Evolutionary conservation across 2,329 filamentous ascomycete genomes (phyloP).

Genomic region (Phyllosticta citriasiana): DNA sequence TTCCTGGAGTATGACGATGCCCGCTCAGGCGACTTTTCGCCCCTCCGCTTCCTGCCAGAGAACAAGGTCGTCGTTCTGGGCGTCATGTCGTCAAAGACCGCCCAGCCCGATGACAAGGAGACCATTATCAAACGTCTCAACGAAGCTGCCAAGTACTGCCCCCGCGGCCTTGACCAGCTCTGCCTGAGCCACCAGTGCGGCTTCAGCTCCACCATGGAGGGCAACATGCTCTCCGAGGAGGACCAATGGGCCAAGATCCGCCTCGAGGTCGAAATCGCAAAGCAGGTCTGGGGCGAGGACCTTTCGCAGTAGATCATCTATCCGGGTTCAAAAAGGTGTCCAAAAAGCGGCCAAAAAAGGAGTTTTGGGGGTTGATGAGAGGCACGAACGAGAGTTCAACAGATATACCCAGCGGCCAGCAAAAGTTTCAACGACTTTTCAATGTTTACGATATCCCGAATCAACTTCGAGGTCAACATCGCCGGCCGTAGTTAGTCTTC

Average conservation of each 20-base stretch:
- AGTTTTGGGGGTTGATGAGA: background rate
- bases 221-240: constrained; percentile 46
- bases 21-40: constrained; percentile 45
- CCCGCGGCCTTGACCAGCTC: constrained; percentile 45
- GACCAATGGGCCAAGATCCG: constrained; percentile 50
- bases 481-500: background rate
- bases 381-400: background rate
- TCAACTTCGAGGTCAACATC: constrained; percentile 5
- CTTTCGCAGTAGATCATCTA: constrained; percentile 16
- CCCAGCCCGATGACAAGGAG: constrained; percentile 43
- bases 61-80: constrained; percentile 48
- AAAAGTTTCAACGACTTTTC: constrained; percentile 10
- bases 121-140: constrained; percentile 29
- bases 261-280: constrained; percentile 47
- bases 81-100: constrained; percentile 47
- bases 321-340: background rate
- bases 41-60: constrained; percentile 43
- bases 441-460: constrained; percentile 7
- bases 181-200: constrained; percentile 50
- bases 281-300: constrained; percentile 46
- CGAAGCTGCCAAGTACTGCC: constrained; percentile 35
- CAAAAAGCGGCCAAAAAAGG: background rate
- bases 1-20: constrained; percentile 52
- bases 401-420: background rate
- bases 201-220: constrained; percentile 47